Evolutionary conservation across 192 early-diverging fungal species (phyloP), one percentile per base, ranked within the genome.

Genomic region (Backusella sp.): DNA sequence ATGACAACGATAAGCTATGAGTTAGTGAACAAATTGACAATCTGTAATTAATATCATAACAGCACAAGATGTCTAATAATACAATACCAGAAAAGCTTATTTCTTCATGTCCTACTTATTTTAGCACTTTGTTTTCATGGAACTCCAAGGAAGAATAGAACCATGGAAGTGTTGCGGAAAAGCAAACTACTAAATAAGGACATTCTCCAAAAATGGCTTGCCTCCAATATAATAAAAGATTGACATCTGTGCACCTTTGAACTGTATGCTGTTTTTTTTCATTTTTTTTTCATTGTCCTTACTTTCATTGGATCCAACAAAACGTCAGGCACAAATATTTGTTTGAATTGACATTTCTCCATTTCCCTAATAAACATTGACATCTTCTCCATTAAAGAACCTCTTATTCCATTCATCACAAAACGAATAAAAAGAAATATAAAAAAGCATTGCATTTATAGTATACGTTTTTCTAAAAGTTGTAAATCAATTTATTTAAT

Each of bases 381-480:
- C 9, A 28, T 11, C 12, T 62, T 62, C 56, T 62, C 26, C 14
- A 62, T 62, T 28, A 28, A 2, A 26, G 1, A 32, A 3, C 32
- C 21, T 6, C 21, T 53, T 8, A 53, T 53, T n/a, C 52, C 52
- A 53, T 53, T 17, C 19, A n/a, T 4, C 32, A 32, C 32, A 32
- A 32, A 32, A 32, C 30, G 30, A 32, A 12, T 39, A 39, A 62
- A 6, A 12, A 62, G 12, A 12, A 59, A 11, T n/a, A n/a, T n/a
- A 26, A 8, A 62, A 26, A 26, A 62, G 12, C 23, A 14, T 26
- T 28, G 9, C 3, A 28, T 28, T 62, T 62, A 62, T 3, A 62
- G 56, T 62, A 62, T 62, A 62, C 56, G 26, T 62, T 62, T 44
- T 62, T 62, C 56, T 62, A 62, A 62, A 62, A 62, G 56, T 62